phyloP scores from a whole-genome alignment of 2,329 filamentous ascomycete species.

The Fusarium heterosporum region DNA sequence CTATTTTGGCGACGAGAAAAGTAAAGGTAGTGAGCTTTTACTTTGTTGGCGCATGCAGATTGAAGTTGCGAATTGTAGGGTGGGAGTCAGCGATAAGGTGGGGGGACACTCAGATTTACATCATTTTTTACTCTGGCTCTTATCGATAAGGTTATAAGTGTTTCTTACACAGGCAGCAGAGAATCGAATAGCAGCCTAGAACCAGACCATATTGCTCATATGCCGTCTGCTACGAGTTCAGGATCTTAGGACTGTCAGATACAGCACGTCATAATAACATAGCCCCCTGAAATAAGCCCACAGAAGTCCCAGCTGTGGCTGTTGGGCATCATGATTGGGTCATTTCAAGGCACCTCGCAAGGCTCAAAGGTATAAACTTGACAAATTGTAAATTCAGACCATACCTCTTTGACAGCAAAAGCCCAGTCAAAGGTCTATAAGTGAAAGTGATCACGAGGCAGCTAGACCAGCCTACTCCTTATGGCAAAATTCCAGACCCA shows the following conservation, averaged over 20 bases:
- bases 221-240: neutral
- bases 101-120: conserved; percentile 43
- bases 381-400: conserved; percentile 10
- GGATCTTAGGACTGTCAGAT: neutral
- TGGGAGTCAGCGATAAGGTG: conserved; percentile 29
- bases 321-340: conserved; percentile 5
- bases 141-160: conserved; percentile 45
- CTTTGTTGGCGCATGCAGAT: conserved; percentile 25
- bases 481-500: conserved; percentile 30
- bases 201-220: neutral
- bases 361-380: neutral
- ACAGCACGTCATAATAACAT: conserved; percentile 4
- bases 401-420: neutral
- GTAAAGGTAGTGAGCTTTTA: conserved; percentile 7
- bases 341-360: neutral
- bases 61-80: conserved; percentile 15
- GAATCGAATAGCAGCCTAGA: neutral
- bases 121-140: conserved; percentile 37
- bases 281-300: neutral
- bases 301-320: neutral
- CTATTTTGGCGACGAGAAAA: conserved; percentile 52
- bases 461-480: conserved; percentile 25
- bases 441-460: conserved; percentile 41
- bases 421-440: conserved; percentile 37
- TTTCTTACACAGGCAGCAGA: conserved; percentile 16